phyloP scores from a whole-genome alignment of 2,329 filamentous ascomycete genomes.

The Phialocephala subalpina region DNA sequence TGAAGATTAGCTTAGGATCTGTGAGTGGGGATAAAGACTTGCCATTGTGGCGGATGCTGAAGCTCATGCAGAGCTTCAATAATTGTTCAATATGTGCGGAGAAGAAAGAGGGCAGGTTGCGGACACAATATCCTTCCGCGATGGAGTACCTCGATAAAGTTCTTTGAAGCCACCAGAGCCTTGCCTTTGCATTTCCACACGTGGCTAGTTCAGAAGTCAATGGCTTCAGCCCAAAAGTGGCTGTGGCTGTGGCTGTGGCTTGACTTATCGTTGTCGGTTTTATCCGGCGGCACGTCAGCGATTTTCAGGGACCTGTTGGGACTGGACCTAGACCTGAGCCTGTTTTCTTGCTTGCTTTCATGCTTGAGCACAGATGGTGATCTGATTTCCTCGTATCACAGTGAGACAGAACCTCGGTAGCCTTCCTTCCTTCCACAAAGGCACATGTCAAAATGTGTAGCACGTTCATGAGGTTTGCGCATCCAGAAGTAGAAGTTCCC shows the following conservation, averaged over 20 bases:
- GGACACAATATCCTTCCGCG: slow-evolving; percentile 15
- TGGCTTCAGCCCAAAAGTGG: not conserved
- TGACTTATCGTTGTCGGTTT: not conserved
- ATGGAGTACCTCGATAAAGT: slow-evolving; percentile 12
- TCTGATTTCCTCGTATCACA: slow-evolving; percentile 7
- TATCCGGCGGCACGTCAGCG: slow-evolving; percentile 1
- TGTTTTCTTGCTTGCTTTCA: not conserved
- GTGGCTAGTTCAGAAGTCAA: slow-evolving; percentile 9
- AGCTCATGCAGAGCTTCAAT: not conserved
- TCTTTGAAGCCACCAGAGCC: slow-evolving; percentile 15
- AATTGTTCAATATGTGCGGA: not conserved
- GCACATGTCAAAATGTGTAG: slow-evolving; percentile 13
- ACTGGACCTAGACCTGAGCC: not conserved
- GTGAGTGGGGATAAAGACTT: not conserved
- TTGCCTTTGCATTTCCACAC: slow-evolving; percentile 8
- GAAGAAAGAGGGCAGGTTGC: not conserved
- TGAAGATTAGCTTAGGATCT: slow-evolving; percentile 2
- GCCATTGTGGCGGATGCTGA: slow-evolving; percentile 28
- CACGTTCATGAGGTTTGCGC: not conserved
- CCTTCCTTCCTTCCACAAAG: not conserved
- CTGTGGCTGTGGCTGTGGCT: not conserved
- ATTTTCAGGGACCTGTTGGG: slow-evolving; percentile 10
- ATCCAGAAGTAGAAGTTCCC: slow-evolving; percentile 4
- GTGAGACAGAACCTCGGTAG: not conserved
- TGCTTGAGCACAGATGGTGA: not conserved